Evolutionary conservation across 2,329 filamentous ascomycete species (phyloP), one percentile per base, ranked within the genome.

Genomic region (Gaeumannomyces tritici): DNA sequence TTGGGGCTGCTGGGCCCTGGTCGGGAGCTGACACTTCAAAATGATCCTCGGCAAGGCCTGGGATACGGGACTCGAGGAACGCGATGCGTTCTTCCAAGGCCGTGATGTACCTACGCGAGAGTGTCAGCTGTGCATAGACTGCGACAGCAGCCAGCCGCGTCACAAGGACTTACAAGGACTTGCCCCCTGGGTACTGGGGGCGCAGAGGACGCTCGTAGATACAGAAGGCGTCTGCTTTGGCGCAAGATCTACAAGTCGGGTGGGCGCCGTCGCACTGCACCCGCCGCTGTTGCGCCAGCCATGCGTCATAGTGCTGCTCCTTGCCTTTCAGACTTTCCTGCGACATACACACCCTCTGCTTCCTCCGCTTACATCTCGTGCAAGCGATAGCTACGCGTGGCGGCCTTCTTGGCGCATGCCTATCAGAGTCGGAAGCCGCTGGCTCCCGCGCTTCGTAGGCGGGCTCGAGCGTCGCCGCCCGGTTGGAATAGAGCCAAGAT

Each of bases 61-160:
- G 69, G 57, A 71, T 61, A 1, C 67, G 64, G 0, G 69, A 69
- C 51, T 71, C 69, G 4, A 71, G 65, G 7, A 71, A 71, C 1
- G 69, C 69, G 24, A 71, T 71, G 0, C 69, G 66, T 62, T 71
- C 69, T 35, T 71, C 69, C 7, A 71, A n/a, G 61, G 1, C 69
- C 7, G 64, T 69, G 65, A 70, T 70, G 62, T 70, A 70, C 21
- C 68, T 69, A 11, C n/a, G 42, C 9, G 7, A 11, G 9, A 12
- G 9, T 2, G 13, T 42, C 13, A 42, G 33, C 3, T 42, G 33
- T 15, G 33, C 8, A 4, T 15, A 9, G 33, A 12, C 7, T 6
- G 27, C 13, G n/a, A n/a, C 26, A 26, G 18, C 3, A n/a, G 26
- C 35, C 13, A 13, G n/a, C 11, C 26, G 26, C 27, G 35, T 18